Percentiles rank a stretch among this genome's conserved stretches.
phyloP scores from a whole-genome alignment of 352 stramenopile species.

The Globisporangium camurandrum region DNA sequence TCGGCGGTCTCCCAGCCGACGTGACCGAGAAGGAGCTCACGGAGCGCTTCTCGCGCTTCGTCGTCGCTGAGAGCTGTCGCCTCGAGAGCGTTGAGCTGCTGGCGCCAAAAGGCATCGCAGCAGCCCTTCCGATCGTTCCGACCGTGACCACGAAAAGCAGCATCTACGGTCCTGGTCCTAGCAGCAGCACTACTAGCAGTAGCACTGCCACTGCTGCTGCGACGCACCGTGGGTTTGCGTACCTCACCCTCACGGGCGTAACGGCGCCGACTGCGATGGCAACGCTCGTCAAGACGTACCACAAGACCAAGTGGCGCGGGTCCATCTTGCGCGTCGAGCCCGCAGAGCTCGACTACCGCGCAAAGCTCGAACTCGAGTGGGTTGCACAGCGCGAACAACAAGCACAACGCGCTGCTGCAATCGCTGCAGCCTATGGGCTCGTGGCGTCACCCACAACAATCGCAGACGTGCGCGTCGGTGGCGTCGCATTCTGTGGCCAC shows the following conservation, averaged over 20 bases:
- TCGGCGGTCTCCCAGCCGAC: conserved; percentile 48
- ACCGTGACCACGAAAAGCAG: too few species aligned
- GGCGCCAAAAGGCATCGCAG: conserved; percentile 14
- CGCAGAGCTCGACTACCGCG: conserved; percentile 42
- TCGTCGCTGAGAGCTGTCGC: conserved; percentile 19
- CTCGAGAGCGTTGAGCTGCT: conserved; percentile 38
- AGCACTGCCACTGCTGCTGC: too few species aligned
- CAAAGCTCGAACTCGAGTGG: conserved; percentile 36
- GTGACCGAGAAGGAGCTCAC: conserved; percentile 38
- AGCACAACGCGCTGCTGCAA: background rate
- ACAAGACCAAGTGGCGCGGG: conserved; percentile 71
- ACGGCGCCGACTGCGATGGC: conserved; percentile 22
- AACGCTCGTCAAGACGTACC: conserved; percentile 50
- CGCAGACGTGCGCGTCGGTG: conserved; percentile 14
- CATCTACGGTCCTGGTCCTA: too few species aligned
- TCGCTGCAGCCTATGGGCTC: conserved; percentile 2
- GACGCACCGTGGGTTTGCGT: conserved; percentile 42
- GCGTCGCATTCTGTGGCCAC: conserved; percentile 20
- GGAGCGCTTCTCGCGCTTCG: conserved; percentile 56
- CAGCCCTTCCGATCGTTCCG: too few species aligned
- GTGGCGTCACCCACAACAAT: background rate
- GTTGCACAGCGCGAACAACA: conserved; percentile 6
- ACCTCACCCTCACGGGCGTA: conserved; percentile 37
- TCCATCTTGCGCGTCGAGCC: conserved; percentile 46
- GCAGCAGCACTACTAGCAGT: too few species aligned